Evolutionary conservation across 257 asterid genomes (phyloP), one percentile per base, ranked within the genome.

Genomic region (Nyctanthes arbortristis): DNA sequence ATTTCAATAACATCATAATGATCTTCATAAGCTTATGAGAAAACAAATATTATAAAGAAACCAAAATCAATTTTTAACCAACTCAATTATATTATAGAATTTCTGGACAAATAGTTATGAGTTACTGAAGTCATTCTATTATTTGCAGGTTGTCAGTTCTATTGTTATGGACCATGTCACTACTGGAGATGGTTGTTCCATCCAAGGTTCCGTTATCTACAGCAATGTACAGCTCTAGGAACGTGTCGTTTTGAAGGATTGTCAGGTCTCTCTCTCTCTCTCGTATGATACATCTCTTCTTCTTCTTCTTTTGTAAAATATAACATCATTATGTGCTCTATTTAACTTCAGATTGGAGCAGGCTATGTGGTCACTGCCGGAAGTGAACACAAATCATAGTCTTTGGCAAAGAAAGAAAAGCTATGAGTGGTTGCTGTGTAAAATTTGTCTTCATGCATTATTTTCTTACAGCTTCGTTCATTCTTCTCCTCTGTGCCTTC

Each of bases 181-280:
- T 0, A 82, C 91, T 60, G 97, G 89, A 29, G 99, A 91, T 74
- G 99, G 99, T 63, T 91, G 97, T 73, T 85, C 96, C 8, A 85
- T 94, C 65, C 99, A 94, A 85, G 97, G 99, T 72, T 86, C 97
- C n/a, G 80, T 91, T 58, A 65, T 94, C 37, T 94, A 97, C 84
- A 89, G 96, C 73, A 89, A 94, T 18, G 97, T 85, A 16, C 97
- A 88, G 86, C 86, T 94, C 77, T 97, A 88, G 78, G 99, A 94
- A 67, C 99, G 97, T 14, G 97, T 87, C 3, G 82, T 84, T 33
- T 70, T 94, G 79, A 94, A 80, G 84, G 99, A 94, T 79, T 94
- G 97, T 74, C 99, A 91, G 96, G 98, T 88, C 79, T 36, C 35
- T 4, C 22, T 71, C 61, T 35, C 32, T 5, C 49, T 30, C 36